These are phyloP conservation scores for Cardamine chenopodiifolia DNA, from an alignment of 345 rosid genomes.

Conservation along the genomic window DNA sequence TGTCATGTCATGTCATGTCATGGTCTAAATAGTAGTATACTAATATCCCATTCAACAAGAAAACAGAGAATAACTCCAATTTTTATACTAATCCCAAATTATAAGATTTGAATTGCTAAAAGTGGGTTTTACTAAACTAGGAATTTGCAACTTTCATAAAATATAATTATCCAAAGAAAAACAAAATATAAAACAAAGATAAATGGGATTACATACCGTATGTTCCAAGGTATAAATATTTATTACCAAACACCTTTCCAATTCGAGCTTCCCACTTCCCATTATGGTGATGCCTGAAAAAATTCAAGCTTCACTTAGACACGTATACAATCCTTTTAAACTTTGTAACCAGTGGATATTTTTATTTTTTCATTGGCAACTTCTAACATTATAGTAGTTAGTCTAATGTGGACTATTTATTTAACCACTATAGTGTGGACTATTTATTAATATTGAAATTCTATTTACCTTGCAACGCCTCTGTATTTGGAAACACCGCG, in stretches of 20 bases:
- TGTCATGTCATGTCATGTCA: neutral
- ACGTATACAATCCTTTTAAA: neutral
- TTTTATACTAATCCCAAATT: conserved; percentile 11
- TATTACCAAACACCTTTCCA: conserved; percentile 78
- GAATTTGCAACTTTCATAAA: neutral
- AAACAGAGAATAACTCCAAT: neutral
- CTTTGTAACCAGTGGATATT: neutral
- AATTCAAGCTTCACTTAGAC: conserved; percentile 1
- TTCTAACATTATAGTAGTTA: neutral
- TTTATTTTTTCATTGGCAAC: neutral
- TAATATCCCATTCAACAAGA: neutral
- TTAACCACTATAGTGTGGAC: neutral
- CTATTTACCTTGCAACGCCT: conserved; percentile 85
- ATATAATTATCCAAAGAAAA: no score
- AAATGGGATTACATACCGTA: conserved; percentile 46
- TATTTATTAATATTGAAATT: conserved; percentile 1
- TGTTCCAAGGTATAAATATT: conserved; percentile 75
- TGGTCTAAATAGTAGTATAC: neutral
- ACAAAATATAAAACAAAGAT: conserved; percentile 2
- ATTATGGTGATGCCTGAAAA: conserved; percentile 71
- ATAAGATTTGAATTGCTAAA: neutral
- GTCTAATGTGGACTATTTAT: neutral
- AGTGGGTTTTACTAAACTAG: neutral
- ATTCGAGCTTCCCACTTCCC: conserved; percentile 87
- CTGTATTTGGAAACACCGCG: conserved; percentile 94